phyloP scores from a whole-genome alignment of 805 yeast species.

The Torulaspora franciscae region DNA sequence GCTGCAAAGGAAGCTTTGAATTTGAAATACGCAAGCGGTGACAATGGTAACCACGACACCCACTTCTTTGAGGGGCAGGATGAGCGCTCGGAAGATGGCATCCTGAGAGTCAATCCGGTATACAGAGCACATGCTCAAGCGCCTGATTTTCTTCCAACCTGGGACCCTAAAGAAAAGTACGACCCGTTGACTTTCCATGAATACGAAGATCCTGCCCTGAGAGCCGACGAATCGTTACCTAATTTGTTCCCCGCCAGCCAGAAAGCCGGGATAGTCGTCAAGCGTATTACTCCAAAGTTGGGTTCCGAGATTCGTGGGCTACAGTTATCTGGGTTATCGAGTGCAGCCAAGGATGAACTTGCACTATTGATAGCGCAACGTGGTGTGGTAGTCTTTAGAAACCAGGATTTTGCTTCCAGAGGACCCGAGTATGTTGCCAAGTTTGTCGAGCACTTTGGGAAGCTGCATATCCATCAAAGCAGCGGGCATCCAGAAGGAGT shows the following conservation, averaged over 20 bases:
- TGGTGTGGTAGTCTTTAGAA: conserved; percentile 61
- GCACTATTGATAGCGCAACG: conserved; percentile 62
- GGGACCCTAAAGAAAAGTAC: conserved; percentile 25
- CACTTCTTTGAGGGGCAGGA: conserved; percentile 25
- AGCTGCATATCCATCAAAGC: conserved; percentile 65
- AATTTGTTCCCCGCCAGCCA: conserved; percentile 17
- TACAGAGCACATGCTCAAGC: conserved; percentile 20
- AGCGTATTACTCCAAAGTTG: conserved; percentile 57
- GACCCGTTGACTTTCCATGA: conserved; percentile 11
- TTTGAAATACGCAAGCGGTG: too few relatives aligned
- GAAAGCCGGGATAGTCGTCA: conserved; percentile 1
- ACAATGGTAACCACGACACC: too few relatives aligned
- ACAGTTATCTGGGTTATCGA: conserved; percentile 51
- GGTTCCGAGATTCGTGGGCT: conserved; percentile 60
- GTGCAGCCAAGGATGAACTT: conserved; percentile 57
- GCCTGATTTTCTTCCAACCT: conserved; percentile 31
- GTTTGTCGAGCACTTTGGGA: conserved; percentile 60
- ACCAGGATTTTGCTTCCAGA: conserved; percentile 55
- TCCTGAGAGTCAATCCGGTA: conserved; percentile 25
- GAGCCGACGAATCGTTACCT: conserved; percentile 14
- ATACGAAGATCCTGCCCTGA: conserved; percentile 13
- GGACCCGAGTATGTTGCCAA: conserved; percentile 45
- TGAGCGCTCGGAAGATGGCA: conserved; percentile 30
- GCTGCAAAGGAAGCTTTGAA: too few relatives aligned
- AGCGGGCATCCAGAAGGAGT: conserved; percentile 58